Conservation (phyloP, 495 filamentous ascomycete genomes). For the Podospora sp. region DNA sequence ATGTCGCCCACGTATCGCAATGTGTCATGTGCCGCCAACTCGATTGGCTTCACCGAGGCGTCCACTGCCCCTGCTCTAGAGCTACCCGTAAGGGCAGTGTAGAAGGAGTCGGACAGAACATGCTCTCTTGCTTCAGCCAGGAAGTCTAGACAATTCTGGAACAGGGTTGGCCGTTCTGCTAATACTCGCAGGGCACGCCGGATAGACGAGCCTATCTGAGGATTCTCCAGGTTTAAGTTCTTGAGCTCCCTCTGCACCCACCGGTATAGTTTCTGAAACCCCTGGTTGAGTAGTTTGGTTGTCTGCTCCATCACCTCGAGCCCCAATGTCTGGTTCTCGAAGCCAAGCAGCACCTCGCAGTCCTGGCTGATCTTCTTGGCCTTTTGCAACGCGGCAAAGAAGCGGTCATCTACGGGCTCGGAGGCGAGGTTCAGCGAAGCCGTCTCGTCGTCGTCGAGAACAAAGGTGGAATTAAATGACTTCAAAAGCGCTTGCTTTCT, state of each 20-base stretch:
- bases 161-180: slow-evolving; percentile 85
- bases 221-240: slow-evolving; percentile 88
- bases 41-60: slow-evolving; percentile 80
- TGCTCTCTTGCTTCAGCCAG: slow-evolving; percentile 91
- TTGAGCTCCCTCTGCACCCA: slow-evolving; percentile 97
- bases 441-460: slow-evolving; percentile 78
- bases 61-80: slow-evolving; percentile 47
- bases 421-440: slow-evolving; percentile 70
- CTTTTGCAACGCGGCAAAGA: slow-evolving; percentile 77
- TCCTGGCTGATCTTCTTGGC: slow-evolving; percentile 87
- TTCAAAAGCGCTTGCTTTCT: slow-evolving; percentile 83
- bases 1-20: slow-evolving; percentile 95
- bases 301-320: slow-evolving; percentile 90
- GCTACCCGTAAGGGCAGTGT: slow-evolving; percentile 82
- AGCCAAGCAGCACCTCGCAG: slow-evolving; percentile 84
- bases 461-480: slow-evolving; percentile 82
- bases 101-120: slow-evolving; percentile 86
- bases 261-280: slow-evolving; percentile 91
- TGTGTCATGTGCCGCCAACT: slow-evolving; percentile 88
- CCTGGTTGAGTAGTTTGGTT: slow-evolving; percentile 80
- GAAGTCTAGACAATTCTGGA: slow-evolving; percentile 91
- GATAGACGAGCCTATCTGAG: slow-evolving; percentile 85
- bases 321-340: slow-evolving; percentile 84
- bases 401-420: slow-evolving; percentile 81
- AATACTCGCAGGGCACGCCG: slow-evolving; percentile 82